Conservation (phyloP, 116 monocot species). For the Zostera marina region DNA sequence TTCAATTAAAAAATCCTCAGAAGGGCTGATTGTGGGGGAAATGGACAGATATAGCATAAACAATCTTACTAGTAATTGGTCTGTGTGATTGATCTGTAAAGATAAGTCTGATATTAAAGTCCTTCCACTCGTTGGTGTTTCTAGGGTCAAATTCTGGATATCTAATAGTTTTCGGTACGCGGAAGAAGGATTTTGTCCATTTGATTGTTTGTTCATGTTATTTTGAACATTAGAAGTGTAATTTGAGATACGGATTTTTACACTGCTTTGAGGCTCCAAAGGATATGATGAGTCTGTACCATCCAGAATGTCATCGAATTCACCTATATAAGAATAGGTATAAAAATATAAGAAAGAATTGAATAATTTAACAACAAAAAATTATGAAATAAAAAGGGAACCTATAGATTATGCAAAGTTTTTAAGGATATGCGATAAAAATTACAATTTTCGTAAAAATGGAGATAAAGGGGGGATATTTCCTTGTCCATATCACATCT, state of each 20-base stretch:
- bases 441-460: too few species aligned
- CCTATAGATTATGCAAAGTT: neutral
- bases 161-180: conserved; percentile 32
- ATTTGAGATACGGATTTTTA: conserved; percentile 29
- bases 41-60: neutral
- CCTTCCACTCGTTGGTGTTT: conserved; percentile 56
- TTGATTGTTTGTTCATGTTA: conserved; percentile 21
- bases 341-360: neutral
- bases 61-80: conserved; percentile 67
- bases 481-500: too few species aligned
- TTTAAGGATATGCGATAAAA: too few species aligned
- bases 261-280: conserved; percentile 13
- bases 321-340: conserved; percentile 31
- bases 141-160: conserved; percentile 67
- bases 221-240: conserved; percentile 6
- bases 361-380: neutral
- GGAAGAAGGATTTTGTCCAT: conserved; percentile 27
- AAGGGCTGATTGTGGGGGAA: neutral
- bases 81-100: conserved; percentile 48
- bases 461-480: too few species aligned
- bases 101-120: conserved; percentile 56
- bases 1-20: neutral
- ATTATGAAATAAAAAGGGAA: too few species aligned
- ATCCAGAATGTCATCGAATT: conserved; percentile 96
- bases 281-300: conserved; percentile 20